phyloP scores from a whole-genome alignment of 306 rosid genomes.

The Fragaria vesca region DNA sequence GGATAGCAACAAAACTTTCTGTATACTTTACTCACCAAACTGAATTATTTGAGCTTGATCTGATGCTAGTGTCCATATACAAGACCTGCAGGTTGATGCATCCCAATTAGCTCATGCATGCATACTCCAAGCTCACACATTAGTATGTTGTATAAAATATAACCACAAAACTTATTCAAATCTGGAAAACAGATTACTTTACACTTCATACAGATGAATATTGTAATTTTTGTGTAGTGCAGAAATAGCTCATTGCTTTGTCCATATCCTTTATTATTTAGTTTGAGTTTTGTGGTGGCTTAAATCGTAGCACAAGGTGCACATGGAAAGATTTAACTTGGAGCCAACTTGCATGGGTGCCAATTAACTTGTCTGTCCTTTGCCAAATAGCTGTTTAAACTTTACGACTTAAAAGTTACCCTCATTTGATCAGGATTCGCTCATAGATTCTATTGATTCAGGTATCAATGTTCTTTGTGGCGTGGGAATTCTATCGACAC shows the following conservation, averaged over 20 bases:
- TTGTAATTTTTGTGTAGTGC: not conserved
- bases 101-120: constrained; percentile 12
- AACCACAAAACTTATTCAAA: not conserved
- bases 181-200: not conserved
- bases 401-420: not conserved
- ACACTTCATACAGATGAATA: not conserved
- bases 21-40: not conserved
- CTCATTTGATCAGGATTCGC: not conserved
- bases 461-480: constrained; percentile 95
- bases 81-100: not conserved
- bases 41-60: not conserved
- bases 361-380: not conserved
- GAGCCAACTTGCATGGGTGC: not conserved
- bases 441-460: constrained; percentile 27
- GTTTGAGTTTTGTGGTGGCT: constrained; percentile 7
- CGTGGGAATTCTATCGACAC: constrained; percentile 92
- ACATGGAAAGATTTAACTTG: constrained; percentile 18
- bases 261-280: constrained; percentile 21
- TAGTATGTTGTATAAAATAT: not conserved
- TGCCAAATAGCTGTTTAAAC: not conserved
- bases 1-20: constrained; percentile 4
- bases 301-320: constrained; percentile 27
- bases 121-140: not conserved
- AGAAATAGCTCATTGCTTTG: constrained; percentile 24
- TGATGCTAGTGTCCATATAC: not conserved